Conservation (phyloP, 345 rosid genomes). For the Lepidium aucheri region DNA sequence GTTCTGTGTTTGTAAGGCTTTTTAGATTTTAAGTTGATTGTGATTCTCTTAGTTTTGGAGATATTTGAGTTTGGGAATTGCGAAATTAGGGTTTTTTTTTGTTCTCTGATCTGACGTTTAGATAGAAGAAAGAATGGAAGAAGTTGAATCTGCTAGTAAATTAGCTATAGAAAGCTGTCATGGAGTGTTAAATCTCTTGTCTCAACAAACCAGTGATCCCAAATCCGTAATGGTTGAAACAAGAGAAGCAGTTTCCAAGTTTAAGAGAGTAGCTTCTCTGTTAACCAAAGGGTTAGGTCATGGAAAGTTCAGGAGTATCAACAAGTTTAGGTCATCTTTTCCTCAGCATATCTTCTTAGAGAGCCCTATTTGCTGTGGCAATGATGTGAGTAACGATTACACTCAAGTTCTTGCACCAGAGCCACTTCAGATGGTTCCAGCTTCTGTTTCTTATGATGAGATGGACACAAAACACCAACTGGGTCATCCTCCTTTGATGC, state of each 20-base stretch:
- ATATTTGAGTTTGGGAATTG: constrained; percentile 5
- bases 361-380: constrained; percentile 28
- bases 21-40: not conserved
- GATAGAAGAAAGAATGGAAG: constrained; percentile 28
- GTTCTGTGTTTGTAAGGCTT: not conserved
- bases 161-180: constrained; percentile 48
- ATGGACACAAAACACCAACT: constrained; percentile 23
- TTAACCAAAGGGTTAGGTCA: constrained; percentile 37
- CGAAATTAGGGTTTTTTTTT: not conserved
- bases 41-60: not conserved
- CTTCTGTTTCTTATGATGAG: constrained; percentile 25
- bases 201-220: constrained; percentile 39
- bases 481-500: constrained; percentile 17
- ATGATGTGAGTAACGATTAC: constrained; percentile 1
- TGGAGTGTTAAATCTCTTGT: constrained; percentile 41
- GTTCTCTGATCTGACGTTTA: constrained; percentile 4
- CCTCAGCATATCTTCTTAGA: constrained; percentile 55
- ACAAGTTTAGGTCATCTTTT: constrained; percentile 42
- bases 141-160: constrained; percentile 44
- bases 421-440: constrained; percentile 52
- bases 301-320: constrained; percentile 41
- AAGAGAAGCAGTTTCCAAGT: constrained; percentile 42
- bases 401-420: constrained; percentile 47
- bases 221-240: constrained; percentile 41
- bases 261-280: constrained; percentile 55